Conservation (phyloP, 2,329 filamentous ascomycete species). For the Pseudogymnoascus sp. region DNA sequence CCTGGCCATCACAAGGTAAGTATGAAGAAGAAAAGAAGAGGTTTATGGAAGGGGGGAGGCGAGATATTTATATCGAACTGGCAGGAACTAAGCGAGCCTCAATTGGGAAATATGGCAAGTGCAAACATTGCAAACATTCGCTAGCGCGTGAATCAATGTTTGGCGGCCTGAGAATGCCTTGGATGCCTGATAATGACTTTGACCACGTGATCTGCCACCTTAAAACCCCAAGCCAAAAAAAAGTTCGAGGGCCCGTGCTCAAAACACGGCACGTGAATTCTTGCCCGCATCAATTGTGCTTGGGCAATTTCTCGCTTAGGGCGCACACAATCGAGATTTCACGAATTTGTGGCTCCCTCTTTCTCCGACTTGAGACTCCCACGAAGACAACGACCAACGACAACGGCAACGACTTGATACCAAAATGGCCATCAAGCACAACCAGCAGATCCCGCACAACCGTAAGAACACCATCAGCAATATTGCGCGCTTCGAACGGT, state of each 20-base stretch:
- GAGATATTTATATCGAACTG: neutral
- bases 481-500: conserved; percentile 20
- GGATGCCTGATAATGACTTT: neutral
- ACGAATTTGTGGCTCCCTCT: conserved; percentile 9
- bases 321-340: conserved; percentile 9
- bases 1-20: conserved; percentile 18
- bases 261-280: neutral
- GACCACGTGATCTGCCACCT: neutral
- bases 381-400: conserved; percentile 11
- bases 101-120: neutral
- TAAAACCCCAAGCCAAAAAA: neutral
- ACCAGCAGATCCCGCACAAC: conserved; percentile 96
- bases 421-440: conserved; percentile 90
- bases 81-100: conserved; percentile 5
- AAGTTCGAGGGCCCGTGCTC: neutral
- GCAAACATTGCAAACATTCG: conserved; percentile 2
- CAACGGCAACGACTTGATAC: conserved; percentile 11
- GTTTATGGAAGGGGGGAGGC: neutral
- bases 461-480: conserved; percentile 50
- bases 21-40: conserved; percentile 17
- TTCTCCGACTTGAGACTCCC: conserved; percentile 7
- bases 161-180: neutral
- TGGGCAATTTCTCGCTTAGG: conserved; percentile 9
- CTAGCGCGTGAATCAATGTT: neutral
- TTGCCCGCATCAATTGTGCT: conserved; percentile 1